Percentiles rank a stretch among this genome's conserved stretches.
Conservation (phyloP, 2,329 filamentous ascomycete species). For the Nemania sp. region DNA sequence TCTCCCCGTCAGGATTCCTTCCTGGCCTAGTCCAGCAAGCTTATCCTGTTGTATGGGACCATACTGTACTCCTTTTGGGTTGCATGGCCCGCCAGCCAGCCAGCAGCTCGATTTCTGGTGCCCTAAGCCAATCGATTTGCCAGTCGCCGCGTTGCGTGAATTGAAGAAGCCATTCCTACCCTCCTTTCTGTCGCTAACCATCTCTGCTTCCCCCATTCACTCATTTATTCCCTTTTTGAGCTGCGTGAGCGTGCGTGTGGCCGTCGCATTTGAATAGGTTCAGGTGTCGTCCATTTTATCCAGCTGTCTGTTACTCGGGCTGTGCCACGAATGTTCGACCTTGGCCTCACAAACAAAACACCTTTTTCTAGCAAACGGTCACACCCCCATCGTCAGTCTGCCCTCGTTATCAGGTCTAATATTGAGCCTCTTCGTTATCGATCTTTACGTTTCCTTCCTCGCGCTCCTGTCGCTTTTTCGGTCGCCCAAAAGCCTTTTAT, state of each 20-base stretch:
- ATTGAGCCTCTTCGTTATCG: slow-evolving; percentile 28
- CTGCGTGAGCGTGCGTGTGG: slow-evolving; percentile 32
- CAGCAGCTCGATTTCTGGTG: slow-evolving; percentile 33
- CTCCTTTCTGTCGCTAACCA: slow-evolving; percentile 29
- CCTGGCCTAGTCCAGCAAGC: slow-evolving; percentile 25
- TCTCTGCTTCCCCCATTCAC: slow-evolving; percentile 31
- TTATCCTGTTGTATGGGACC: slow-evolving; percentile 9
- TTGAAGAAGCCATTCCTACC: slow-evolving; percentile 40
- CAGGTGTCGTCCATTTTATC: slow-evolving; percentile 27
- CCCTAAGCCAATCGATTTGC: slow-evolving; percentile 41
- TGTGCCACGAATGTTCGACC: slow-evolving; percentile 31
- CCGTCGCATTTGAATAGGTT: slow-evolving; percentile 31
- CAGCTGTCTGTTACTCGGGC: slow-evolving; percentile 31
- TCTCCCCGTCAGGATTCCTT: slow-evolving; percentile 23
- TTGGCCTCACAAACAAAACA: slow-evolving; percentile 30
- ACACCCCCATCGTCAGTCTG: slow-evolving; percentile 31
- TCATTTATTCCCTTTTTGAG: slow-evolving; percentile 33
- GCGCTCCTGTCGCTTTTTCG: slow-evolving; percentile 30
- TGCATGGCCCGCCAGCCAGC: slow-evolving; percentile 39
- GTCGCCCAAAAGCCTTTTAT: background rate
- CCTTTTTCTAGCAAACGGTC: slow-evolving; percentile 34
- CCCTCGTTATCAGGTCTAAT: slow-evolving; percentile 32
- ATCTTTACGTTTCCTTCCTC: slow-evolving; percentile 19
- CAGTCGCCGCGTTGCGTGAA: slow-evolving; percentile 29
- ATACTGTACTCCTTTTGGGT: slow-evolving; percentile 36